Conservation (phyloP, 2,329 filamentous ascomycete species). For the Byssoonygena ceratinophila region DNA sequence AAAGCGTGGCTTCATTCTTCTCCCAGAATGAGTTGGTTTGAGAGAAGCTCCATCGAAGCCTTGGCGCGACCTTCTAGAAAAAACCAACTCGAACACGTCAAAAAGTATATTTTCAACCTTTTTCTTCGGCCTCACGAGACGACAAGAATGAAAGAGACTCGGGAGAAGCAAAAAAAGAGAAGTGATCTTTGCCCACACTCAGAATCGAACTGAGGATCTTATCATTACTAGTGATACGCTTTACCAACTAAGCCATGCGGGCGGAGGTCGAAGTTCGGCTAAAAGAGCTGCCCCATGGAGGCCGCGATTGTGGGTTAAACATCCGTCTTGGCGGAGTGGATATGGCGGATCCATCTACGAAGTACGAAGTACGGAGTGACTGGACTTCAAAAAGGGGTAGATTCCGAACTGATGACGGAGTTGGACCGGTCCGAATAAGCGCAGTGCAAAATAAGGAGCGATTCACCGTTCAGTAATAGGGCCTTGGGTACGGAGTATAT, state of each 20-base stretch:
- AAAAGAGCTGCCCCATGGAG: neutral
- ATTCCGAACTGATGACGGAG: too few relatives aligned
- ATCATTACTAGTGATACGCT: conserved; percentile 32
- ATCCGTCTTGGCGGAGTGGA: neutral
- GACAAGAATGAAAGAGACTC: neutral
- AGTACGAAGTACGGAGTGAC: too few relatives aligned
- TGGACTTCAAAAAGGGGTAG: too few relatives aligned
- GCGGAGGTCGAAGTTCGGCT: conserved; percentile 11
- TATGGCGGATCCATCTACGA: neutral
- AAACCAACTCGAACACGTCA: too few relatives aligned
- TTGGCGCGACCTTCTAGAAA: too few relatives aligned
- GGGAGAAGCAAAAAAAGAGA: conserved; percentile 14
- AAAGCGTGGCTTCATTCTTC: too few relatives aligned
- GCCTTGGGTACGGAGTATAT: conserved; percentile 10
- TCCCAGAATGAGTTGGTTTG: too few relatives aligned
- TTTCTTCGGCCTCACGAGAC: too few relatives aligned
- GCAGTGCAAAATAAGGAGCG: conserved; percentile 3
- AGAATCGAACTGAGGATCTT: conserved; percentile 30
- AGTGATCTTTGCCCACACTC: conserved; percentile 21
- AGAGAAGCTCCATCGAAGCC: too few relatives aligned
- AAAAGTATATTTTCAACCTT: too few relatives aligned
- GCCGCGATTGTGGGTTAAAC: neutral
- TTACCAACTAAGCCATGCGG: conserved; percentile 29
- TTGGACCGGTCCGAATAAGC: too few relatives aligned
- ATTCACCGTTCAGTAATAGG: conserved; percentile 7